These are phyloP conservation scores for Saturnispora ahearnii DNA, from an alignment of 805 yeast species.

Conservation along the genomic window DNA sequence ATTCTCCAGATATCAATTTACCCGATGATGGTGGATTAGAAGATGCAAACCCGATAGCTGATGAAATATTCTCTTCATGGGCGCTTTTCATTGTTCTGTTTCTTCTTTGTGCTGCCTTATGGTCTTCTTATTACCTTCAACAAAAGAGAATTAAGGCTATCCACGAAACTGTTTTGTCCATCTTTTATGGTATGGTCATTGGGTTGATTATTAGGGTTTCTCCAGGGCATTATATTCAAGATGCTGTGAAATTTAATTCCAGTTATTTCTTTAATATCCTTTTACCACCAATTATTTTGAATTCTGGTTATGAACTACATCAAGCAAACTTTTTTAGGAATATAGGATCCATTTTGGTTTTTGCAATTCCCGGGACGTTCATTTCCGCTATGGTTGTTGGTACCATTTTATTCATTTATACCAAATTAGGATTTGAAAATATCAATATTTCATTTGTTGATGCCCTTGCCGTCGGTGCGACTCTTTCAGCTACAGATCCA, in stretches of 20 bases:
- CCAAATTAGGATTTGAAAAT: conserved; percentile 84
- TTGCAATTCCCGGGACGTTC: conserved; percentile 97
- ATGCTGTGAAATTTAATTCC: conserved; percentile 90
- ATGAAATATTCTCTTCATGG: conserved; percentile 96
- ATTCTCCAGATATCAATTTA: conserved; percentile 33
- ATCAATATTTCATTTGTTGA: conserved; percentile 89
- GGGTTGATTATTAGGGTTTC: conserved; percentile 83
- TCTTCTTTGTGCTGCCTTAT: conserved; percentile 75
- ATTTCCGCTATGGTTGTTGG: conserved; percentile 88
- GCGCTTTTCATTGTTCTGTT: conserved; percentile 82
- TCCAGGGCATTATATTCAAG: conserved; percentile 97
- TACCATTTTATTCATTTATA: conserved; percentile 79
- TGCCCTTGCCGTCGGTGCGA: conserved; percentile 95
- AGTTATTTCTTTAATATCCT: conserved; percentile 89
- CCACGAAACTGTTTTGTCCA: conserved; percentile 96
- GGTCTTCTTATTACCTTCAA: conserved; percentile 92
- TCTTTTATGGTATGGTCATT: conserved; percentile 93
- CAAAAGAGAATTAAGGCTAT: conserved; percentile 86
- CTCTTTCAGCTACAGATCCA: conserved; percentile 96
- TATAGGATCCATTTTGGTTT: conserved; percentile 79
- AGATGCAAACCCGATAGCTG: conserved; percentile 75
- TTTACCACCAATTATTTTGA: conserved; percentile 91
- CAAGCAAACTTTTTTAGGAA: conserved; percentile 93
- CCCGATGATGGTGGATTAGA: conserved; percentile 46
- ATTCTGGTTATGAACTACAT: conserved; percentile 93